Evolutionary conservation across 2,329 filamentous ascomycete species (phyloP), one percentile per base, ranked within the genome.

Genomic region (Curvularia verruculosa): DNA sequence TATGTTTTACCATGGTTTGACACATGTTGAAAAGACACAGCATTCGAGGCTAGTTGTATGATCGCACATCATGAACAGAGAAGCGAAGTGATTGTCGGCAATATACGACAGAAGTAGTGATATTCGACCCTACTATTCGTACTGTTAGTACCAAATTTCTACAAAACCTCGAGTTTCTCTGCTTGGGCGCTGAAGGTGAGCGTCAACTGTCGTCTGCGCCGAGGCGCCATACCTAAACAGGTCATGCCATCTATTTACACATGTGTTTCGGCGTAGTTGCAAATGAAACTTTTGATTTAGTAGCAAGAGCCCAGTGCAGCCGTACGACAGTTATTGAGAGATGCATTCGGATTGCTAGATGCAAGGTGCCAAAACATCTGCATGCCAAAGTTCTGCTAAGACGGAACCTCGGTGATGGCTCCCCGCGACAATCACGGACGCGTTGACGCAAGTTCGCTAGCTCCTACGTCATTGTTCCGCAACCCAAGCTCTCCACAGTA

Each of bases 381-480:
- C 31, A 18, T 48, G 37, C 5, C 45, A 15, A n/a, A 37, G 19
- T 28, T 44, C 41, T 21, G 1, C 24, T 34, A 3, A 18, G 18
- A 13, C 29, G 46, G 43, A 45, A 43, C 13, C 2, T 41, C 8
- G 39, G 49, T 39, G 43, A 13, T 54, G 37, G 28, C 34, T 47
- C 40, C 49, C 37, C 37, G 24, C 45, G 49, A 53, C 41, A 37
- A 56, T 53, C 54, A 56, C 49, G 54, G 36, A 56, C 54, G n/a
- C 24, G n/a, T 47, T 52, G 36, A 43, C 49, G 41, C 48, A 39
- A 3, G 43, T 47, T 52, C 36, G 54, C 48, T 56, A 36, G 49
- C 31, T 34, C 43, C 54, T 56, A 56, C 54, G 54, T 56, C 54
- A 56, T 56, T 49, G 44, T 53, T 53, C 54, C 28, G 43, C 54